Evolutionary conservation across 345 rosid genomes (phyloP), one percentile per base, ranked within the genome.

Genomic region (Syzygium aqueum): DNA sequence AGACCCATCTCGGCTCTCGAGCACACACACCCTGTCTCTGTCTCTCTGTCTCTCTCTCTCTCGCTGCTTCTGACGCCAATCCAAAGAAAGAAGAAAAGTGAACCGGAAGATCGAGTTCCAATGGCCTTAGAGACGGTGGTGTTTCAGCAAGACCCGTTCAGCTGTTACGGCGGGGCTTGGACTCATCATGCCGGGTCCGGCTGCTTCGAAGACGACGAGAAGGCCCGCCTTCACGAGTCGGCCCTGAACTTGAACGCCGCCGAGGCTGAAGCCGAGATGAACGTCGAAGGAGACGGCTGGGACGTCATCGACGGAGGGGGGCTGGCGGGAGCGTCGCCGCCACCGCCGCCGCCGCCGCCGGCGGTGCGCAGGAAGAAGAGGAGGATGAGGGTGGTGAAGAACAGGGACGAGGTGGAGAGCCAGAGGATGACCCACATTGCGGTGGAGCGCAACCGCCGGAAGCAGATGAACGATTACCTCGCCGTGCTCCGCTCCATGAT

Each of bases 341-440:
- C 82, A 5, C 59, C 78, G 85, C 73, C 85, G 51, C 80, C 46
- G 85, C 65, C 84, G 33, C 59, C 78, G 83, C 57, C 78, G 5
- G 54, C 57, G 19, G 57, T 84, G 5, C 23, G 87, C 54, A 82
- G 92, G 87, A 93, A 85, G 89, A 92, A 94, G 90, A 86, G 92
- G 90, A 92, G 92, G 28, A 84, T 87, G 33, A 92, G 87, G 88
- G 86, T 67, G 77, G 88, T 88, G 51, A 94, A 91, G 89, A 92
- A 90, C 89, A 87, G 82, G 82, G 92, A 93, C 43, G 95, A 95
- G 86, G 91, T 92, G 85, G 95, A 94, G 92, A 92, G 86, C 33
- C 97, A 94, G 88, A 95, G 98, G 89, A 92, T 92, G 90, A 92
- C 90, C 77, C 98, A 95, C 91, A 95, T 95, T 89, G 87, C 91